Conservation (phyloP, 2,329 filamentous ascomycete species). For the Arthroderma sp. region DNA sequence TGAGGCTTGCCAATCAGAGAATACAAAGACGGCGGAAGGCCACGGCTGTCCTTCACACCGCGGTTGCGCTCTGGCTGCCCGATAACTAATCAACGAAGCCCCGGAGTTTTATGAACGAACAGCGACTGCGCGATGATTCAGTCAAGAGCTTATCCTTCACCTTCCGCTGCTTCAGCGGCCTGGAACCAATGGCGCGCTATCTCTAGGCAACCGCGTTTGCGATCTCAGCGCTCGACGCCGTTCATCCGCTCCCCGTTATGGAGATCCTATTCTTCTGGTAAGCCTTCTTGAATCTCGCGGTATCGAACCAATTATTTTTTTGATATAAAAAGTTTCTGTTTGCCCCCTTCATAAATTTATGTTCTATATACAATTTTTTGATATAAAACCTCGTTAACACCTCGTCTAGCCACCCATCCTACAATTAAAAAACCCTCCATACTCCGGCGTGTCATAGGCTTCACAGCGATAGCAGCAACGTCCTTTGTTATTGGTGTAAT, state of each 20-base stretch:
- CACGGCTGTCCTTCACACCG: no score
- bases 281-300: not conserved
- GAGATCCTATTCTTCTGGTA: slow-evolving; percentile 6
- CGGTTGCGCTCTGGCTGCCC: no score
- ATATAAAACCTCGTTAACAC: not conserved
- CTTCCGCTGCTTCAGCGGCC: not conserved
- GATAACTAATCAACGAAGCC: no score
- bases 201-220: not conserved
- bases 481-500: slow-evolving; percentile 21
- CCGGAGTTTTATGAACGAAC: no score
- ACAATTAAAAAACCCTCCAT: slow-evolving; percentile 16
- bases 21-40: no score
- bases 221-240: not conserved
- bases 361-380: not conserved
- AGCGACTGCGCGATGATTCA: no score
- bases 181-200: not conserved
- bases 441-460: slow-evolving; percentile 24
- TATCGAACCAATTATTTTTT: not conserved
- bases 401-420: slow-evolving; percentile 2
- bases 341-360: not conserved
- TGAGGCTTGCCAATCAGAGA: no score
- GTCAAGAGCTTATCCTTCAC: not conserved
- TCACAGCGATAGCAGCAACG: slow-evolving; percentile 23
- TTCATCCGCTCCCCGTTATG: slow-evolving; percentile 1
- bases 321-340: not conserved